A percentile compares a stretch with the other conserved stretches of the same genome.
These are phyloP conservation scores for Dysphania ambrosioides DNA, from an alignment of 148 eudicot genomes.

Conservation along the genomic window DNA sequence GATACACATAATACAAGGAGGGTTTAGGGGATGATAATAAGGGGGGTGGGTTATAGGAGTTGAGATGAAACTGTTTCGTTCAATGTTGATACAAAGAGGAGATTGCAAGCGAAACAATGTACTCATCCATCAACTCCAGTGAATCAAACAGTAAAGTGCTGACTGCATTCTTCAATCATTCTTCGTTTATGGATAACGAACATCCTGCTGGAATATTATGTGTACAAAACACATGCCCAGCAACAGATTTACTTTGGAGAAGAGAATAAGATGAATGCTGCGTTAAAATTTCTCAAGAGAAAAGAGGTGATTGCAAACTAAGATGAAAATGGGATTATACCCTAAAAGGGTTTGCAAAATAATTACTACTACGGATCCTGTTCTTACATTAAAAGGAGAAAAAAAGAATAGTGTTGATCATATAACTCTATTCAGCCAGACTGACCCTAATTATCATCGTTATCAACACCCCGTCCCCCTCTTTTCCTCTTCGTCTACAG, in stretches of 20 bases:
- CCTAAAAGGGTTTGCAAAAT: conserved; percentile 17
- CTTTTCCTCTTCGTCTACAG: conserved; percentile 18
- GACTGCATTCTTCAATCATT: too few relatives aligned
- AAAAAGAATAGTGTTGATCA: conserved; percentile 27
- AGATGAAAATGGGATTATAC: conserved; percentile 1
- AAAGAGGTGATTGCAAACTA: conserved; percentile 6
- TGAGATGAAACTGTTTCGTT: too few relatives aligned
- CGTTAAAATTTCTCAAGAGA: not conserved
- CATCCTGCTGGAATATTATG: not conserved
- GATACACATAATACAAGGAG: too few relatives aligned
- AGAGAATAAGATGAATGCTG: not conserved
- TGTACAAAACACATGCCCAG: not conserved
- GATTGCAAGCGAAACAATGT: too few relatives aligned
- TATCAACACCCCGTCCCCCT: conserved; percentile 8
- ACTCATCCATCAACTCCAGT: not conserved
- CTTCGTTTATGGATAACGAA: not conserved
- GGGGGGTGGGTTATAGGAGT: too few relatives aligned
- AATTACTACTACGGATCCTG: conserved; percentile 13
- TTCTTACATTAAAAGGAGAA: conserved; percentile 8
- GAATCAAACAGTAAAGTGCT: not conserved
- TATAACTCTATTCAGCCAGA: conserved; percentile 19
- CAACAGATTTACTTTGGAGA: not conserved
- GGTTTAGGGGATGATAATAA: too few relatives aligned
- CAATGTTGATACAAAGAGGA: too few relatives aligned
- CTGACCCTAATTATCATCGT: conserved; percentile 27